A percentile compares a stretch with the other conserved stretches of the same genome.
phyloP scores from a whole-genome alignment of 768 basidiomycete genomes.

The Suillus variegatus region DNA sequence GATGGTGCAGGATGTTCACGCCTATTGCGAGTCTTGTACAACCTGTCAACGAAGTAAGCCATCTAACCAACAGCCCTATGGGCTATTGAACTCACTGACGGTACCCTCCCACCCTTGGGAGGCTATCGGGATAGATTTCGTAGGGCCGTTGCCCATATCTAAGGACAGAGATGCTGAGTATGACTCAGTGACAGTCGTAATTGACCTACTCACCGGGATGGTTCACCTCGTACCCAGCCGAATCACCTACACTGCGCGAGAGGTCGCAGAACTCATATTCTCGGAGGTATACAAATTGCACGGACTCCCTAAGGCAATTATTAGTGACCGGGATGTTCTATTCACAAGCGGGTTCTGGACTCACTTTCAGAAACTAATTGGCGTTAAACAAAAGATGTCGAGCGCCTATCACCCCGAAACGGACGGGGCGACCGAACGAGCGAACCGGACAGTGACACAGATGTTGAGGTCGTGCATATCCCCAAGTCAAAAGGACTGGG shows the following conservation, averaged over 20 bases:
- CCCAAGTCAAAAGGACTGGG: slow-evolving; percentile 20
- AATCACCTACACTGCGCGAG: slow-evolving; percentile 26
- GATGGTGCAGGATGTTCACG: slow-evolving; percentile 27
- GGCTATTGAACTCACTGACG: slow-evolving; percentile 26
- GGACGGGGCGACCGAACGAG: slow-evolving; percentile 31
- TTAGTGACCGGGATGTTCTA: slow-evolving; percentile 42
- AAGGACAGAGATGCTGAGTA: neutral
- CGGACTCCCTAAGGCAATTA: slow-evolving; percentile 39
- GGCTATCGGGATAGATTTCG: slow-evolving; percentile 32
- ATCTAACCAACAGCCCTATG: slow-evolving; percentile 26
- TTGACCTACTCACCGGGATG: neutral
- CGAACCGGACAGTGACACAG: slow-evolving; percentile 12
- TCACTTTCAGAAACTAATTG: slow-evolving; percentile 27
- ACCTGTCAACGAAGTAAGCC: slow-evolving; percentile 23
- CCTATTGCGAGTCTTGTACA: slow-evolving; percentile 24
- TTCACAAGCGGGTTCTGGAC: slow-evolving; percentile 49
- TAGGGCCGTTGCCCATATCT: neutral
- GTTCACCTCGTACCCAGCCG: neutral
- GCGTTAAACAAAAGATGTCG: slow-evolving; percentile 19
- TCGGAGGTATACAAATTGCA: slow-evolving; percentile 37
- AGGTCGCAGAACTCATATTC: slow-evolving; percentile 40
- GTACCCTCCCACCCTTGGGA: slow-evolving; percentile 32
- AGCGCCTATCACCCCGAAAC: slow-evolving; percentile 34
- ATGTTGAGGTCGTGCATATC: slow-evolving; percentile 12
- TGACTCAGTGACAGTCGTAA: neutral